These are phyloP conservation scores for Omphalotus guepiniiformis DNA, from an alignment of 768 basidiomycete genomes.

Conservation along the genomic window DNA sequence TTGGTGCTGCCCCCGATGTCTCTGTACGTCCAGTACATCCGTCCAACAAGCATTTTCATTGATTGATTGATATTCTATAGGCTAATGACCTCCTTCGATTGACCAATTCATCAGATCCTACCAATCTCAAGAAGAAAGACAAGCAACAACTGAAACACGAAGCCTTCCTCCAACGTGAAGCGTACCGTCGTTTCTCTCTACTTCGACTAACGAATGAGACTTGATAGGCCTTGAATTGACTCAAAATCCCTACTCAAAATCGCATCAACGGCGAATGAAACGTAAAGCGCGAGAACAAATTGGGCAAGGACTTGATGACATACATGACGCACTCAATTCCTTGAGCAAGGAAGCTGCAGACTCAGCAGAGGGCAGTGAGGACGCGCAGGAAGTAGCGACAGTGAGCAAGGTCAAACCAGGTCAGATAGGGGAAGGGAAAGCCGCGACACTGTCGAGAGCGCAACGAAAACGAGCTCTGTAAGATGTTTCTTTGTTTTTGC, in stretches of 20 bases:
- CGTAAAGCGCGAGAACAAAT: constrained; percentile 63
- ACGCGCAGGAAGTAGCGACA: constrained; percentile 4
- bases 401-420: constrained; percentile 32
- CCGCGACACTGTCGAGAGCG: constrained; percentile 48
- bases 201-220: not conserved
- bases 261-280: constrained; percentile 65
- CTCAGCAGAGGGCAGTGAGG: constrained; percentile 2
- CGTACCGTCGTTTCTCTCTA: not conserved
- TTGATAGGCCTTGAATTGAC: constrained; percentile 48
- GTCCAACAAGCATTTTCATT: constrained; percentile 11
- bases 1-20: constrained; percentile 35
- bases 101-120: constrained; percentile 22
- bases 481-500: not conserved
- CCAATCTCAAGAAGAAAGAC: constrained; percentile 53
- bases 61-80: constrained; percentile 22
- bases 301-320: constrained; percentile 44
- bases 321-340: constrained; percentile 51
- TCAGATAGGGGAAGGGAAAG: constrained; percentile 67
- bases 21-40: constrained; percentile 32
- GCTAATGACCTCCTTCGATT: constrained; percentile 40
- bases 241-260: constrained; percentile 61
- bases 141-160: constrained; percentile 64
- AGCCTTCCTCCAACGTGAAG: constrained; percentile 63
- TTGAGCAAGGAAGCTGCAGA: constrained; percentile 35
- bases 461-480: constrained; percentile 73